Base-by-base conservation (phyloP, 1,284 basidiomycete genomes). In the Leccinum griseonigrum region DNA sequence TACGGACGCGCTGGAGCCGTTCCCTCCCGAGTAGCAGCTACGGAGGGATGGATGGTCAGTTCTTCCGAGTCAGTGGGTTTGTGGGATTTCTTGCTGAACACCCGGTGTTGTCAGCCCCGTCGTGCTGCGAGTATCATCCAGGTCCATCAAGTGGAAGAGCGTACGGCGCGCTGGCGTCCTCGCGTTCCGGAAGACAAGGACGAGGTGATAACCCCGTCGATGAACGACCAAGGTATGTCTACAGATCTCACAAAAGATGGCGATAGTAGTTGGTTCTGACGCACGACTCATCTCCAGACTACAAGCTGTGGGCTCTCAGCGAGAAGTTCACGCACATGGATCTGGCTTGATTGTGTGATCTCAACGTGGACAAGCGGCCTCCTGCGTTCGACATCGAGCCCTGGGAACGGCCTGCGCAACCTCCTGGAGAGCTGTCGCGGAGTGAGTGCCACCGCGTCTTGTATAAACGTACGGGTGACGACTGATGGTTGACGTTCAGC, bases 291-390 rank as follows among this genome's bases (percentile, higher is more conserved):
- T 51, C 16, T 57, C 7, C 60, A 83, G 81, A 79, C 8, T 71
- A 75, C 34, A 72, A 80, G 1, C 70, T 85, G 36, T 84, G 80
- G 78, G 77, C 78, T n/a, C 69, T 90, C 32, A 76, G 85, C 40
- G 86, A 88, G 67, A 75, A 87, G 40, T 88, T 86, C 69, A 80
- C 82, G 2, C 83, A 88, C 64, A 81, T 91, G 78, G 88, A 91
- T 59, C 66, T 81, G 14, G 78, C 77, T 9, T 71, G 73, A 2
- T 60, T 79, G 16, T 76, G 75, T 32, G 80, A 82, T 61, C 71
- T 83, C 34, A 76, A 74, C 59, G 72, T 77, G 18, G 81, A 83
- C 59, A 69, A 68, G 6, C 69, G 68, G 2, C 67, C 80, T 48
- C 64, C 70, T 16, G 75, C 73, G 0, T 77, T 80, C 54, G 62